Conservation (phyloP, 192 early-diverging fungal genomes). For the Backusella psychrophila region DNA sequence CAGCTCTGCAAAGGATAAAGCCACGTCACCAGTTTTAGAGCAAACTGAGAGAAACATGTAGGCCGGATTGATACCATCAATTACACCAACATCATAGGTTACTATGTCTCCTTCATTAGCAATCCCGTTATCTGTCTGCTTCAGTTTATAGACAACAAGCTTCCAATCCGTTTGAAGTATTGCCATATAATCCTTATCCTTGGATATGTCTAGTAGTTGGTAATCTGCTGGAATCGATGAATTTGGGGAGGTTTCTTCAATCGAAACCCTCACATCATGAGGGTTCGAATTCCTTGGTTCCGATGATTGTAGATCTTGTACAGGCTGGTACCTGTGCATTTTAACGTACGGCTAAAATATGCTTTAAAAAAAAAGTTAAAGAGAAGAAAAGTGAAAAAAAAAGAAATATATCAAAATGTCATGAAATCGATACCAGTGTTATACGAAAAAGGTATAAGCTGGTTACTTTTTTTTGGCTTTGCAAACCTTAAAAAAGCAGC, state of each 20-base stretch:
- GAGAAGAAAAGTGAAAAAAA: neutral
- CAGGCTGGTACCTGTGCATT: neutral
- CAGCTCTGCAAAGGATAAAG: neutral
- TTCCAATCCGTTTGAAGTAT: neutral
- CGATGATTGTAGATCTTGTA: neutral
- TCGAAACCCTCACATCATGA: neutral
- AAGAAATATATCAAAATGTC: neutral
- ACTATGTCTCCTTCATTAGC: neutral
- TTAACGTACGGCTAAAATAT: neutral
- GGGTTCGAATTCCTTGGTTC: neutral
- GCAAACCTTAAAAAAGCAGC: neutral
- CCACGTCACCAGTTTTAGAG: neutral
- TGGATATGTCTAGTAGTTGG: neutral
- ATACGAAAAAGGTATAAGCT: neutral
- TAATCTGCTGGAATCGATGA: neutral
- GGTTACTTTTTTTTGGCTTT: neutral
- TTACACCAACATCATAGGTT: neutral
- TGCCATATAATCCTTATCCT: neutral
- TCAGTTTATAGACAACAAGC: neutral
- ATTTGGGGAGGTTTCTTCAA: neutral
- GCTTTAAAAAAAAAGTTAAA: neutral
- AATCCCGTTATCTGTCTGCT: neutral
- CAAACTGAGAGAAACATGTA: neutral
- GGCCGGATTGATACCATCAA: neutral
- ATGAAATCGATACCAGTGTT: neutral